Evolutionary conservation across 495 filamentous ascomycete genomes (phyloP).

Genomic region (Neurospora sp.): DNA sequence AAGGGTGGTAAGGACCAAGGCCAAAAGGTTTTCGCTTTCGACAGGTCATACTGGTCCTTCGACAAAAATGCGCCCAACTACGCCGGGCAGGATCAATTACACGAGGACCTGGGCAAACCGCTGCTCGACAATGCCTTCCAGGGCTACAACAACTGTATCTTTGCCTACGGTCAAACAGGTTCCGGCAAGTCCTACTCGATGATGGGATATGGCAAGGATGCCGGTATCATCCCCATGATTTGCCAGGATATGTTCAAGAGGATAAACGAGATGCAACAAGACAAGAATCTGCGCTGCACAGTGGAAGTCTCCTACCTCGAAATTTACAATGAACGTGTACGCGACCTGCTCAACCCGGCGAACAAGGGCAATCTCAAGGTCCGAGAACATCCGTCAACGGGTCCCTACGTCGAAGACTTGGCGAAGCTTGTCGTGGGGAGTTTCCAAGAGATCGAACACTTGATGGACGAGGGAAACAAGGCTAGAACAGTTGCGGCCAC

Average conservation of each 20-base stretch:
- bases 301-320: conserved; percentile 98
- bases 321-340: conserved; percentile 98
- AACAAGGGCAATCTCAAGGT: conserved; percentile 97
- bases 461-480: conserved; percentile 99
- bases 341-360: conserved; percentile 90
- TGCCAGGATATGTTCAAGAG: conserved; percentile 95
- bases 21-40: conserved; percentile 87
- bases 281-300: conserved; percentile 74
- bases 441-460: conserved; percentile 88
- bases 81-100: conserved; percentile 83
- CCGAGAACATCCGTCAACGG: conserved; percentile 92
- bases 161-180: conserved; percentile 97
- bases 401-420: conserved; percentile 95
- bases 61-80: conserved; percentile 70
- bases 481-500: conserved; percentile 96
- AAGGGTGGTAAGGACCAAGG: conserved; percentile 61
- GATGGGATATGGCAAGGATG: conserved; percentile 98
- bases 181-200: conserved; percentile 99
- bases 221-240: conserved; percentile 95
- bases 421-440: conserved; percentile 96
- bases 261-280: conserved; percentile 62
- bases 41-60: conserved; percentile 97
- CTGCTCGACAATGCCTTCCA: conserved; percentile 97
- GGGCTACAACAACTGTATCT: conserved; percentile 99
- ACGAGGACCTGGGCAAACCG: conserved; percentile 78